A percentile compares a stretch with the other conserved stretches of the same genome.
These are phyloP conservation scores for Trametes versicolor DNA, from an alignment of 1,284 basidiomycete species.

Conservation along the genomic window DNA sequence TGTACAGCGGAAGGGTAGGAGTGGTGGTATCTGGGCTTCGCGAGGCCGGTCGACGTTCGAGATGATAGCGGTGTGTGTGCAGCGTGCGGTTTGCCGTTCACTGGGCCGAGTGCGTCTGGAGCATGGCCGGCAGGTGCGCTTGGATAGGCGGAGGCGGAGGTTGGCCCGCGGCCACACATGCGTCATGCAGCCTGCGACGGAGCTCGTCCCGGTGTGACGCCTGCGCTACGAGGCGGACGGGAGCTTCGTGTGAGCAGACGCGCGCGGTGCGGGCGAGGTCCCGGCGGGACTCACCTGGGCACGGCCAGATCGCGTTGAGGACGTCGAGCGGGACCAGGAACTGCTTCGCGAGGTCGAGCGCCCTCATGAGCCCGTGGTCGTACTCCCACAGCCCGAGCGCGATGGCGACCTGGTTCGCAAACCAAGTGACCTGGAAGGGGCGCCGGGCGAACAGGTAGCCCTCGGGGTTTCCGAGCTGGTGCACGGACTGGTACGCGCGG, in stretches of 20 bases:
- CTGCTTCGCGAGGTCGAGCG: constrained; percentile 72
- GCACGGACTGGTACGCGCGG: constrained; percentile 60
- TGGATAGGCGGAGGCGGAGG: neutral
- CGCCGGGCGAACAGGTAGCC: constrained; percentile 66
- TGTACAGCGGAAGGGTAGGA: constrained; percentile 9
- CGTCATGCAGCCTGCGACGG: constrained; percentile 40
- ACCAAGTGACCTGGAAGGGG: constrained; percentile 79
- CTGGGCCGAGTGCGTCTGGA: constrained; percentile 22
- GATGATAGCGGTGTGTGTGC: neutral
- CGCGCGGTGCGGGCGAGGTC: neutral
- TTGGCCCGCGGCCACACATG: constrained; percentile 39
- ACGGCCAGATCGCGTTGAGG: constrained; percentile 77
- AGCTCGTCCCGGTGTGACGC: constrained; percentile 42
- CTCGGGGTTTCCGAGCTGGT: constrained; percentile 55
- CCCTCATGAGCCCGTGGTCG: constrained; percentile 63
- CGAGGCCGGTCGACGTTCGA: constrained; percentile 9
- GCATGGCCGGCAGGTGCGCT: constrained; percentile 37
- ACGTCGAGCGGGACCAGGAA: constrained; percentile 72
- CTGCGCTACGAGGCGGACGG: constrained; percentile 35
- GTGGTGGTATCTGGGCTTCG: constrained; percentile 13
- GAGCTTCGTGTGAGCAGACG: constrained; percentile 4
- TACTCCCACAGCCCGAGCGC: constrained; percentile 74
- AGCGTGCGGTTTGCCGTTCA: constrained; percentile 13
- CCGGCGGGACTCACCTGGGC: constrained; percentile 54
- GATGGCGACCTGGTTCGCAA: constrained; percentile 53